Conservation (phyloP, 2,329 filamentous ascomycete species). For the Hypocrella siamensis region DNA sequence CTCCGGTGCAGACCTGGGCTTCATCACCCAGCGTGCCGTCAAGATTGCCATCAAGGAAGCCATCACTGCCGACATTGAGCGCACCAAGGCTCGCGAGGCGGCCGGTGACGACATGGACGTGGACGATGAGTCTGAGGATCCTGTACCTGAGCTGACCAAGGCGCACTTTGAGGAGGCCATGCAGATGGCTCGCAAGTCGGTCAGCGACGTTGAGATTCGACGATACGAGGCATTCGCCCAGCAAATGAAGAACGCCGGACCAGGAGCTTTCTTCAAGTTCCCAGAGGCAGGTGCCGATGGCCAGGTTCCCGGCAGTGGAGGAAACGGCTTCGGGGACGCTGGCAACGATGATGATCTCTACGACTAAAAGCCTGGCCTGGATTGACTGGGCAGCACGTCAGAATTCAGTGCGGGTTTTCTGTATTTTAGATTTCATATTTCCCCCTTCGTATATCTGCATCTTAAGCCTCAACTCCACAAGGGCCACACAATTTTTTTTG, state of each 20-base stretch:
- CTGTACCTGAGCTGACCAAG: constrained; percentile 89
- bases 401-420: constrained; percentile 9
- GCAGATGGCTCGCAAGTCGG: constrained; percentile 83
- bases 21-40: constrained; percentile 96
- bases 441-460: constrained; percentile 19
- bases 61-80: constrained; percentile 78
- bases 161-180: constrained; percentile 98
- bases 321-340: constrained; percentile 61
- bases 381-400: background rate
- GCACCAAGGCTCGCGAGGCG: constrained; percentile 76
- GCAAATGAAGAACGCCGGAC: constrained; percentile 96
- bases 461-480: too few species aligned
- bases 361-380: constrained; percentile 40
- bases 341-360: constrained; percentile 96
- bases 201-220: constrained; percentile 92
- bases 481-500: too few species aligned
- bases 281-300: constrained; percentile 55
- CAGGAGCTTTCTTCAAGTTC: constrained; percentile 97
- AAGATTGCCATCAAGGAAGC: constrained; percentile 99
- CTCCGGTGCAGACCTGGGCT: constrained; percentile 98
- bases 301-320: constrained; percentile 41
- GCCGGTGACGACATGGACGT: constrained; percentile 61
- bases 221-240: constrained; percentile 97
- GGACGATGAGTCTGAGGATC: constrained; percentile 67
- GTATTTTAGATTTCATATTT: constrained; percentile 33